Evolutionary conservation across 805 yeast genomes (phyloP).

Genomic region (Candida gorgasii): DNA sequence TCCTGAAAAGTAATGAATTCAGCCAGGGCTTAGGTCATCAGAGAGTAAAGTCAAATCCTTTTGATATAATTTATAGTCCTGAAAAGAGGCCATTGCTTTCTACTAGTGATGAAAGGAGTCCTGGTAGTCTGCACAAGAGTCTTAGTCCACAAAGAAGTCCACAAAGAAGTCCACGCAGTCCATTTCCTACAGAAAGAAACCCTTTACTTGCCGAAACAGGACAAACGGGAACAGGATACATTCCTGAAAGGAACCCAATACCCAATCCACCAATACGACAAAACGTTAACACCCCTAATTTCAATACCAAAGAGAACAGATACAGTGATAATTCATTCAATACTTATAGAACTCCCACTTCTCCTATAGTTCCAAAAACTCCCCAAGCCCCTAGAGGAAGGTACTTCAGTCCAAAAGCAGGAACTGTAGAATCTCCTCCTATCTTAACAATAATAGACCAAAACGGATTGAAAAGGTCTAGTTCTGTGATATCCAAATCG

Average conservation of each 20-base stretch:
- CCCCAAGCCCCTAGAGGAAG: conserved; percentile 5
- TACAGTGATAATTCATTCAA: conserved; percentile 7
- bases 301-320: neutral
- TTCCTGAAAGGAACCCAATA: no score
- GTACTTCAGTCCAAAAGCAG: neutral
- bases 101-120: no score
- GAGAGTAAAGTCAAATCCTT: conserved; percentile 26
- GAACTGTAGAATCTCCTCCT: conserved; percentile 18
- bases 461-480: conserved; percentile 21
- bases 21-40: conserved; percentile 8
- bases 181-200: no score
- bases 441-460: conserved; percentile 27
- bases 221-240: no score
- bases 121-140: no score
- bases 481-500: conserved; percentile 30
- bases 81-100: neutral
- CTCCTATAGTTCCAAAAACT: conserved; percentile 4
- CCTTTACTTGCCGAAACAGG: no score
- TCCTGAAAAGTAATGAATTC: conserved; percentile 13
- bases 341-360: conserved; percentile 3
- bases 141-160: no score
- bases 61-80: conserved; percentile 25
- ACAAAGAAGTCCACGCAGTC: no score
- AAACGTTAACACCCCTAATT: no score
- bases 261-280: no score